A percentile compares a stretch with the other conserved stretches of the same genome.
These are phyloP conservation scores for Cyclostephanos tholiformis DNA, from an alignment of 108 stramenopile species.

Conservation along the genomic window DNA sequence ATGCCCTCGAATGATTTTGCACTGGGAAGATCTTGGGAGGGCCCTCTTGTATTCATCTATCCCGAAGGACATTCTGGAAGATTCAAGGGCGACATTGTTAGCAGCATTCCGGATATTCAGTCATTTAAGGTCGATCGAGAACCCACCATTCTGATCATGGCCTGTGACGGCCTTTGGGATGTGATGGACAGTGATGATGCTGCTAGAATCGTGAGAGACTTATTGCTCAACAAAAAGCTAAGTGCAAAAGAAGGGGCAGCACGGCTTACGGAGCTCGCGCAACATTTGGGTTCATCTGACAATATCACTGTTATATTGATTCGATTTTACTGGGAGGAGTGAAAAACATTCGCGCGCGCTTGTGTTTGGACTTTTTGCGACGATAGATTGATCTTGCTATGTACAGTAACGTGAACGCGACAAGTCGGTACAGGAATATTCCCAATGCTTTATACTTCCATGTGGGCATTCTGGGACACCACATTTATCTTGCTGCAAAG, in stretches of 20 bases:
- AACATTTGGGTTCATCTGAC: conserved; percentile 82
- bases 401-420: background rate
- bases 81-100: conserved; percentile 81
- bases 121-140: conserved; percentile 53
- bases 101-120: conserved; percentile 63
- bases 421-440: too few species aligned
- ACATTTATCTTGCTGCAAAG: too few species aligned
- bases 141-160: conserved; percentile 69
- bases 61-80: conserved; percentile 63
- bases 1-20: conserved; percentile 14
- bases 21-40: conserved; percentile 58
- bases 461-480: too few species aligned
- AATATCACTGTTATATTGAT: conserved; percentile 85
- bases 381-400: background rate
- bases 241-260: conserved; percentile 74
- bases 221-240: conserved; percentile 67
- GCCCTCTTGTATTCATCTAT: conserved; percentile 66
- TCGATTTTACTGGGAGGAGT: conserved; percentile 51
- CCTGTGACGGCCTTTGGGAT: conserved; percentile 88
- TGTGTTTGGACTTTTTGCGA: background rate
- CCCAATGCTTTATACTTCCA: too few species aligned
- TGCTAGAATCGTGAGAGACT: conserved; percentile 69
- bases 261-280: conserved; percentile 82
- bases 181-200: conserved; percentile 74
- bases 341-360: background rate